phyloP scores from a whole-genome alignment of 305 asterid genomes.

The Fraxinus ornus region DNA sequence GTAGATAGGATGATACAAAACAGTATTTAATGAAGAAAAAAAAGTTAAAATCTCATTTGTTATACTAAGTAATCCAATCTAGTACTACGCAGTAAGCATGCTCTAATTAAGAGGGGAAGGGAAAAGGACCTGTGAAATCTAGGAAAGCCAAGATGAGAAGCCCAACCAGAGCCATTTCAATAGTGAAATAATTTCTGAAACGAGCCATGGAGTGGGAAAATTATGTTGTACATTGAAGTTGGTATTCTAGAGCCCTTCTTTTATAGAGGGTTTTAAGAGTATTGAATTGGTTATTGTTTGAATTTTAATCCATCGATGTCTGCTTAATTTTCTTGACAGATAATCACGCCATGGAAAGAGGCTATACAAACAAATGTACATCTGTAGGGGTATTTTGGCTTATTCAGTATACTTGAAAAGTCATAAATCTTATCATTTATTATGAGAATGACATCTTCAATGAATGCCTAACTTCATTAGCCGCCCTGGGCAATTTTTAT shows the following conservation, averaged over 20 bases:
- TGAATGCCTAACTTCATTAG: background rate
- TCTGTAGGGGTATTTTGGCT: background rate
- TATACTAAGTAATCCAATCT: background rate
- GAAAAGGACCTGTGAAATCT: conserved; percentile 20
- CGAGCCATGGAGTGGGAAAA: conserved; percentile 16
- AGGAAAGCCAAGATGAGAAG: conserved; percentile 35
- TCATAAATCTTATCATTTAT: background rate
- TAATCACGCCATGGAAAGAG: background rate
- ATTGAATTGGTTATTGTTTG: background rate
- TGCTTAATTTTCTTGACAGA: background rate
- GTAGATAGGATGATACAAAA: background rate
- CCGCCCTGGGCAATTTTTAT: background rate
- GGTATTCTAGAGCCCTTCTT: background rate
- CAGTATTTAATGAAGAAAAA: background rate
- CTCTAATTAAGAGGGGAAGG: background rate
- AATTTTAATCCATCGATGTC: background rate
- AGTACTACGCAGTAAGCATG: background rate
- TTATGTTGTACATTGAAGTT: background rate
- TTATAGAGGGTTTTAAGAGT: background rate
- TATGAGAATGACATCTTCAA: background rate
- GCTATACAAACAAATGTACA: background rate
- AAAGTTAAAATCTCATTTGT: background rate
- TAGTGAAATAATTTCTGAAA: conserved; percentile 8
- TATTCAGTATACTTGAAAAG: background rate
- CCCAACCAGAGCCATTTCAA: conserved; percentile 29